A percentile compares a stretch with the other conserved stretches of the same genome.
These are phyloP conservation scores for Cystofilobasidium capitatum DNA, from an alignment of 768 basidiomycete species.

Conservation along the genomic window DNA sequence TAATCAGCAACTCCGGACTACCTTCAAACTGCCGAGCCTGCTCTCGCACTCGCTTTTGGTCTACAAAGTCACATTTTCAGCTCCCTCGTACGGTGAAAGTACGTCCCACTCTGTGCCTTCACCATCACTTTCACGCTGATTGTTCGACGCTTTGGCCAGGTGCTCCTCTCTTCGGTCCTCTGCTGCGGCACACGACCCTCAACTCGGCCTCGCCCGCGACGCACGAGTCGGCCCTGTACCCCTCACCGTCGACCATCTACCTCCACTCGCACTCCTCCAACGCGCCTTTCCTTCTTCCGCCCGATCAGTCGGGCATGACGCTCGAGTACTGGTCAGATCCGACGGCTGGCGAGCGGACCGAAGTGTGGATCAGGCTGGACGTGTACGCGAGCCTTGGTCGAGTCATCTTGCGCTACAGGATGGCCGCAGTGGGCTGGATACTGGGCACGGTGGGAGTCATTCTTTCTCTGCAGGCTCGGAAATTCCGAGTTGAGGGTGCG, in stretches of 20 bases:
- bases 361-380: slow-evolving; percentile 54
- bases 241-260: slow-evolving; percentile 28
- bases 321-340: slow-evolving; percentile 33
- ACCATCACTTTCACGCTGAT: no score
- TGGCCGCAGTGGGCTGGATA: slow-evolving; percentile 61
- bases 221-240: slow-evolving; percentile 57
- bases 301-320: not conserved
- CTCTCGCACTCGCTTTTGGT: slow-evolving; percentile 56
- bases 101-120: not conserved
- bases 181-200: slow-evolving; percentile 51
- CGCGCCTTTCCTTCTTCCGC: slow-evolving; percentile 34
- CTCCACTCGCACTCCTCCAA: slow-evolving; percentile 32
- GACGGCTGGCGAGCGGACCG: slow-evolving; percentile 29
- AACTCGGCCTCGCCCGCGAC: slow-evolving; percentile 43
- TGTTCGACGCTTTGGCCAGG: slow-evolving; percentile 42
- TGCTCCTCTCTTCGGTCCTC: slow-evolving; percentile 49
- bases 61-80: slow-evolving; percentile 42
- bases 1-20: slow-evolving; percentile 38
- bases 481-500: slow-evolving; percentile 29
- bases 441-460: slow-evolving; percentile 58
- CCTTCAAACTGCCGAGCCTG: slow-evolving; percentile 50
- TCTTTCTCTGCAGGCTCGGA: slow-evolving; percentile 35
- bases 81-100: not conserved
- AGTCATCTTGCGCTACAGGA: slow-evolving; percentile 63
- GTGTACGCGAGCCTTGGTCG: slow-evolving; percentile 62